Evolutionary conservation across 2,329 filamentous ascomycete genomes (phyloP).

Genomic region (Emergomyces orientalis): DNA sequence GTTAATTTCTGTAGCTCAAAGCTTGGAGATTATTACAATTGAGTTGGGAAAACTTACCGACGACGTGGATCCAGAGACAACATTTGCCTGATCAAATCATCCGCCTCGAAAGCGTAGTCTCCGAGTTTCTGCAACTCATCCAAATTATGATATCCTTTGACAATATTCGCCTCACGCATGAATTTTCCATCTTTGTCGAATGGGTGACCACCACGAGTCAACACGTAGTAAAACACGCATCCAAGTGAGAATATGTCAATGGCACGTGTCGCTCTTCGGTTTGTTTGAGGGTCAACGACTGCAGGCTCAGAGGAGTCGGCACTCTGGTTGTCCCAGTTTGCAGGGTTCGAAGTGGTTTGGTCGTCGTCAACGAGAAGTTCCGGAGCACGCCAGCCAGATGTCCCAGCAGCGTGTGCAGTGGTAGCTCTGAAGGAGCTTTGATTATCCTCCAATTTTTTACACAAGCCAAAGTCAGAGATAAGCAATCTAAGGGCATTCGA

Average conservation of each 20-base stretch:
- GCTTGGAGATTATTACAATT: background rate
- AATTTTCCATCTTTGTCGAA: constrained; percentile 92
- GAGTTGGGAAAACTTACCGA: constrained; percentile 33
- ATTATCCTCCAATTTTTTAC: constrained; percentile 90
- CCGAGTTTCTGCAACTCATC: constrained; percentile 64
- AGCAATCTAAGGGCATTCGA: constrained; percentile 70
- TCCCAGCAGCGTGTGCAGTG: constrained; percentile 85
- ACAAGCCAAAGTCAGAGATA: constrained; percentile 95
- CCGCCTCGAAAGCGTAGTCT: constrained; percentile 75
- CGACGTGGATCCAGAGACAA: constrained; percentile 54
- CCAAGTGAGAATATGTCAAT: constrained; percentile 97
- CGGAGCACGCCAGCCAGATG: constrained; percentile 91
- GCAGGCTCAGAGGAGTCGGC: constrained; percentile 40
- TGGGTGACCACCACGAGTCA: constrained; percentile 83
- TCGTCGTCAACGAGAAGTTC: constrained; percentile 81
- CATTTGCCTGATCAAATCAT: constrained; percentile 81
- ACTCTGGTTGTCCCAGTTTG: constrained; percentile 27
- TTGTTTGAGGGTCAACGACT: constrained; percentile 48
- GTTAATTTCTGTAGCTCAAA: background rate
- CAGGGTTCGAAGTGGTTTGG: constrained; percentile 35
- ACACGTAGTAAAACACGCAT: constrained; percentile 97
- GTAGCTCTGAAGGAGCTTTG: constrained; percentile 93
- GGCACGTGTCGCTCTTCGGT: constrained; percentile 79
- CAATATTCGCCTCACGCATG: constrained; percentile 95
- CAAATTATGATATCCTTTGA: constrained; percentile 72